Evolutionary conservation across 495 filamentous ascomycete species (phyloP), one percentile per base, ranked within the genome.

Genomic region (Trichocladium antarcticum): DNA sequence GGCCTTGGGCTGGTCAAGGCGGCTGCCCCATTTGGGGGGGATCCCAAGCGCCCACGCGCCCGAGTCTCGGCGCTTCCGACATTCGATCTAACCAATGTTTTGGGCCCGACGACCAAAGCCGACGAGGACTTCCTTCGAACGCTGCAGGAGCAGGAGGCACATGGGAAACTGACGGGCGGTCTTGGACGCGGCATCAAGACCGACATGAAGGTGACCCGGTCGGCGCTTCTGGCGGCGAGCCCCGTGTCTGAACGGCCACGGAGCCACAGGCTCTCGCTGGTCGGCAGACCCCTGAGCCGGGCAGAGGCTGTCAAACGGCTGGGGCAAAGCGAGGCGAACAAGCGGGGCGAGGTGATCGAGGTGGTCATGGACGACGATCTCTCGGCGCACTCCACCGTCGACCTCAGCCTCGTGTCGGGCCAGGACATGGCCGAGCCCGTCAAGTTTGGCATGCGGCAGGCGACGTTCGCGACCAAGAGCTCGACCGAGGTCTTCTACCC

Each of bases 281-380:
- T 51, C 10, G 50, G 55, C n/a, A 22, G 38, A 19, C 47, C 50
- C 1, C 45, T 68, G n/a, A 54, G 54, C 31, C 57, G 63, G 19
- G 35, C 51, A 15, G 57, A 59, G 31, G 66, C 70, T 9, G 42
- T 74, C 24, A 66, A 61, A 38, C 62, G 68, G 29, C 55, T 75
- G 6, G 73, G 65, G 2, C 74, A 76, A 55, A 62, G 55, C 3
- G 73, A 75, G 48, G 74, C 75, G 0, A 75, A 76, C 55, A 74
- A 69, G 43, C 57, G 71, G 11, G 72, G 73, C 7, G 63, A 74
- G 49, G 67, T 74, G 3, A 70, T 77, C 42, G 68, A 75, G 54
- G 66, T 78, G 1, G 64, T 77, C 17, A 57, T 73, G 37, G 73
- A 76, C 8, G 66, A 70, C 6, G 56, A 55, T 4, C 56, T 59